phyloP scores from a whole-genome alignment of 305 asterid species.

The Fraxinus baroniana region DNA sequence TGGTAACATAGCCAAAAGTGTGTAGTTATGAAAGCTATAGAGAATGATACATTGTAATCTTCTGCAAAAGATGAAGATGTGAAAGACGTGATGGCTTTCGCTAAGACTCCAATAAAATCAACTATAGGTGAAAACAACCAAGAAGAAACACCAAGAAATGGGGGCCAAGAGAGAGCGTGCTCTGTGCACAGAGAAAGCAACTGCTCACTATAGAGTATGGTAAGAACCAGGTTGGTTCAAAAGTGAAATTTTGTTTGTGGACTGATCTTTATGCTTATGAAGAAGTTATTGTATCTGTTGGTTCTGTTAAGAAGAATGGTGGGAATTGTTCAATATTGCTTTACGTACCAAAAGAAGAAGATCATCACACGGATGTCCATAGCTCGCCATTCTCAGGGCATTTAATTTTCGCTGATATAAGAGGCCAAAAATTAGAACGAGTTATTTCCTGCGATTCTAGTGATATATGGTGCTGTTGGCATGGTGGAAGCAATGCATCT shows the following conservation, averaged over 20 bases:
- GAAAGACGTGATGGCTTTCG: not conserved
- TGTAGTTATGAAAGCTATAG: not conserved
- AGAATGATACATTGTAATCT: not conserved
- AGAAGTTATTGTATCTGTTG: not conserved
- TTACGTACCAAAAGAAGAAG: not conserved
- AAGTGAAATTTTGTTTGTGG: not conserved
- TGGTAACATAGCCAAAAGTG: not conserved
- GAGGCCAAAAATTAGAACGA: not conserved
- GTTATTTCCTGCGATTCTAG: not conserved
- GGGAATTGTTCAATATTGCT: not conserved
- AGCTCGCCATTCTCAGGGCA: not conserved
- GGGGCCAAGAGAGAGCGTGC: not conserved
- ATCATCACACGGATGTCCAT: not conserved
- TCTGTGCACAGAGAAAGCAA: not conserved
- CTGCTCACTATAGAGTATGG: not conserved
- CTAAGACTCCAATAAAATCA: not conserved
- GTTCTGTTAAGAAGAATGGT: not conserved
- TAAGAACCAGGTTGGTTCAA: not conserved
- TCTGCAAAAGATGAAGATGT: not conserved
- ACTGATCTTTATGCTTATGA: not conserved
- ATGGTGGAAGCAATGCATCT: not conserved
- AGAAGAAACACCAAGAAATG: not conserved
- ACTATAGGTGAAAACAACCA: not conserved
- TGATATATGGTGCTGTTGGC: not conserved
- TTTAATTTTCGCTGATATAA: not conserved